Base-by-base conservation (phyloP, 1,139 yeast species). In the Pichia sp. region DNA sequence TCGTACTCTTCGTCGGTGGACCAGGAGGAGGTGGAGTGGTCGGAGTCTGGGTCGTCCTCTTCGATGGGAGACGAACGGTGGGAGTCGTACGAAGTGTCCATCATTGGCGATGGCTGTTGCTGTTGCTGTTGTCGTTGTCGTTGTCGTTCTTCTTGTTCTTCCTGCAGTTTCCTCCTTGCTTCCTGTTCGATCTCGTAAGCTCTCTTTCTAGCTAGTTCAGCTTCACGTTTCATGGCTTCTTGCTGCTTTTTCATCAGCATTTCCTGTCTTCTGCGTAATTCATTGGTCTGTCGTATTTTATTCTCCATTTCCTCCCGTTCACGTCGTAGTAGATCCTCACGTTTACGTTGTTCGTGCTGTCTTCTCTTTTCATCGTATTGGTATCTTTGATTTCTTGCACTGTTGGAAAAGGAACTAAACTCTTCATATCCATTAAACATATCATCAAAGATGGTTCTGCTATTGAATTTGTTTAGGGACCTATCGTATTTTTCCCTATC, bases 111-210 rank as follows among this genome's bases (percentile, higher is more conserved):
- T 25, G 24, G 26, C 23, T 37, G 6, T n/a, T 20, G 22, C 27
- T 42, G 13, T 5, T 41, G 24, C 27, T 18, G 7, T 13, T 39
- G 18, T 35, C n/a, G n/a, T 16, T 38, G 16, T 6, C 6, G 16
- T 12, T 22, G 12, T 4, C 18, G 7, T 18, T 30, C 8, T 23
- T 24, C 22, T 32, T 18, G 36, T 32, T 24, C 22, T 32, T 18
- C 22, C 18, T 32, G 36, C 36, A 44, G 18, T 24, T 34, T 40
- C 18, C 40, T 42, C 24, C 27, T 42, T 5, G 45, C 50, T 4
- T 30, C 38, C 27, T 44, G 44, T 37, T 47, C 47, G 18, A 44
- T 47, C 39, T 49, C 52, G 12, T 35, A 7, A 4, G 49, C 46
- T 27, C 53, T 29, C 22, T 23, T 30, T 12, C 39, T 36, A 15